Evolutionary conservation across 306 rosid species (phyloP), one percentile per base, ranked within the genome.

Genomic region (Amphicarpaea edgeworthii): DNA sequence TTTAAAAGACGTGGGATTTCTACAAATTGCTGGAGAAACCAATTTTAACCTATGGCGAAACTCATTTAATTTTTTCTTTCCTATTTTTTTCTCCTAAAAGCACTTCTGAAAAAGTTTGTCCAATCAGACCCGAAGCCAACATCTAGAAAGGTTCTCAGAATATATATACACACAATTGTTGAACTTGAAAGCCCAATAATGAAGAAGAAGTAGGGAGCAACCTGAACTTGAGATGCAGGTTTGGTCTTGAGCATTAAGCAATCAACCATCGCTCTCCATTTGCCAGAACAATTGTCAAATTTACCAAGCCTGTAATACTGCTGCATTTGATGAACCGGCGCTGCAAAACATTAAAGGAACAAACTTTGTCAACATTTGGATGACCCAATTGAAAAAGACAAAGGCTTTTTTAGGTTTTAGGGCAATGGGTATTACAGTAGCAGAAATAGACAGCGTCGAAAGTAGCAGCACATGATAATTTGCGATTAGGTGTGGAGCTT

Each of bases 301-400:
- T 45, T 30, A 20, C 98, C 97, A 60, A 90, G 60, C 86, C 98
- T 86, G 70, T 92, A 94, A 82, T 91, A 91, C 69, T 91, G 97
- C 86, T 91, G 89, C 96, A 94, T 72, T 83, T 94, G 97, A 87
- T 94, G 89, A 72, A 94, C 95, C 5, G 97, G 97, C 53, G 96
- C 98, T 91, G 91, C 78, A 83, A 15, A 15, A 65, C 37, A 51
- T 43, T 16, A 64, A 79, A 65, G 32, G 11, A n/a, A 20, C 58
- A 50, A 68, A 77, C 40, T 45, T 69, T 17, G 68, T 58, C 8
- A 32, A 50, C 49, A 12, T 2, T 46, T 28, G 49, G 20, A 77
- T 20, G 77, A 79, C 26, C 71, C 63, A 66, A 42, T 37, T 41
- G 17, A n/a, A 72, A 77, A 24, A 15, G 57, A 49, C 43, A 53